Percentiles rank a stretch among this genome's conserved stretches.
Evolutionary conservation across 1,284 basidiomycete genomes (phyloP).

Genomic region (Taiwanofungus camphoratus): DNA sequence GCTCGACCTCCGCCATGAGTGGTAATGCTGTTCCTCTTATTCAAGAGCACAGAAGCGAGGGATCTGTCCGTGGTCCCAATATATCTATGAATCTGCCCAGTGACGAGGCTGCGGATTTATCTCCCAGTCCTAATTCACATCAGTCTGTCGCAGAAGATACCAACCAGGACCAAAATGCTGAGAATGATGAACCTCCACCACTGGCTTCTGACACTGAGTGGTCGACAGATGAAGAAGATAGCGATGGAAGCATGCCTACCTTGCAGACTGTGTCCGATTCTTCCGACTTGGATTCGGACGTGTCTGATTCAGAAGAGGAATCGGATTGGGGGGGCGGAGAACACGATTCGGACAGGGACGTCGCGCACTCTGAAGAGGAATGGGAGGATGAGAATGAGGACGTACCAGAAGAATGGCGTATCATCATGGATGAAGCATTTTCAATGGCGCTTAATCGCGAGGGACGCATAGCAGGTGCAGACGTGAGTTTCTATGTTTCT

Average conservation of each 20-base stretch:
- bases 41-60: too few species aligned
- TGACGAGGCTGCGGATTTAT: background rate
- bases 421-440: background rate
- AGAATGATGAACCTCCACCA: conserved; percentile 3
- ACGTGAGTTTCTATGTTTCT: background rate
- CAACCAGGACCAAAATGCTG: background rate
- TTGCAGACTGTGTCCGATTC: conserved; percentile 26
- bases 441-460: background rate
- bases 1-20: too few species aligned
- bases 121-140: background rate
- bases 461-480: background rate
- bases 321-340: background rate
- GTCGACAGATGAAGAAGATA: conserved; percentile 7
- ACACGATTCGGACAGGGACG: conserved; percentile 6
- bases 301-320: conserved; percentile 11
- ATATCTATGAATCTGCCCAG: too few species aligned
- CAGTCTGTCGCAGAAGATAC: conserved; percentile 1
- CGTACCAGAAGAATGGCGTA: background rate
- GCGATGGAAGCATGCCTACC: conserved; percentile 23
- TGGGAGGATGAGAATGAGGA: conserved; percentile 2
- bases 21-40: too few species aligned
- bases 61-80: too few species aligned
- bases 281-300: conserved; percentile 15
- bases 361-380: conserved; percentile 1
- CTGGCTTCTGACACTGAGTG: conserved; percentile 5